Conservation (phyloP, 1,284 basidiomycete genomes). For the Leccinum holopus region DNA sequence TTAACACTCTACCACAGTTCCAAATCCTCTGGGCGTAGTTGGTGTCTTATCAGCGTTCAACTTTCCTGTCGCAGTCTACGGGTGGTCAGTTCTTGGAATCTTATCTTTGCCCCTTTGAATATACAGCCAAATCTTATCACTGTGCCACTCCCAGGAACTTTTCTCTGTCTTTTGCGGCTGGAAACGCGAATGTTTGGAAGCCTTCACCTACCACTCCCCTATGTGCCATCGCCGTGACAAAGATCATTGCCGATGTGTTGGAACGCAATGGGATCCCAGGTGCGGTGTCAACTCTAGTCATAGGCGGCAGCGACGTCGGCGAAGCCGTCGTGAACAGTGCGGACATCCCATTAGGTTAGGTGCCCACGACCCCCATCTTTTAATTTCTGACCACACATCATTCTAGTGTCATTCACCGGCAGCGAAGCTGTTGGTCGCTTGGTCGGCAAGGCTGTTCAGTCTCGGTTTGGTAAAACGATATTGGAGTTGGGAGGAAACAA, state of each 20-base stretch:
- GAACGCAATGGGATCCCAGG: slow-evolving; percentile 82
- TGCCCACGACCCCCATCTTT: neutral
- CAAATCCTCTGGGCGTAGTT: slow-evolving; percentile 92
- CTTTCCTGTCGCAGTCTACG: slow-evolving; percentile 91
- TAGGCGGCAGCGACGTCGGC: slow-evolving; percentile 81
- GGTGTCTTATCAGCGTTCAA: slow-evolving; percentile 92
- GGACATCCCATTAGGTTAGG: slow-evolving; percentile 71
- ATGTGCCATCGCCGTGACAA: slow-evolving; percentile 85
- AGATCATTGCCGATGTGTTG: slow-evolving; percentile 78
- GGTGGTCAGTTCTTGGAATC: slow-evolving; percentile 52
- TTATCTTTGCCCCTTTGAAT: slow-evolving; percentile 1
- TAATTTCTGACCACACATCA: slow-evolving; percentile 4
- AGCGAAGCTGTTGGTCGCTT: slow-evolving; percentile 84
- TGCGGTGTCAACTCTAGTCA: slow-evolving; percentile 80
- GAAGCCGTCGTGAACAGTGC: slow-evolving; percentile 72
- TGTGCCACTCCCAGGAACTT: slow-evolving; percentile 67
- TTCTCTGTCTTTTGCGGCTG: slow-evolving; percentile 83
- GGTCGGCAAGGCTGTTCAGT: slow-evolving; percentile 80
- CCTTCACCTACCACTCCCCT: slow-evolving; percentile 88
- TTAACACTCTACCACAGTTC: slow-evolving; percentile 49
- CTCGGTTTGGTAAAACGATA: slow-evolving; percentile 80
- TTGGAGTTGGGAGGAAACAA: slow-evolving; percentile 97
- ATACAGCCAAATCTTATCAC: slow-evolving; percentile 7
- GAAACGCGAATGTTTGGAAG: slow-evolving; percentile 95
- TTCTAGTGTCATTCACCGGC: slow-evolving; percentile 87